Evolutionary conservation across 208 protist genomes (phyloP), one percentile per base, ranked within the genome.

Genomic region (Angomonas deanei): DNA sequence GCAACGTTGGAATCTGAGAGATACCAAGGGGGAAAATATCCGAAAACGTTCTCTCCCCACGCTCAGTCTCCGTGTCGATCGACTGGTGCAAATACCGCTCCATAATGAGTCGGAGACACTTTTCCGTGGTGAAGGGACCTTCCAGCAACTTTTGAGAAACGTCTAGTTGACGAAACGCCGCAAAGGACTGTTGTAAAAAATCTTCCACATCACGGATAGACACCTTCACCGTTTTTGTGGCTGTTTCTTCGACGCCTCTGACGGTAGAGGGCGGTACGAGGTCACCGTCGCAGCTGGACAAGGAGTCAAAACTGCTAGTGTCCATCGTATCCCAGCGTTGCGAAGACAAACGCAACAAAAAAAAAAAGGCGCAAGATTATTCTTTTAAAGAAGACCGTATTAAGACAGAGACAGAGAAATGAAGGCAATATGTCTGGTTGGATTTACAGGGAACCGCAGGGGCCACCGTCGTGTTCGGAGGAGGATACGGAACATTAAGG

Each of bases 11-110:
- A 8, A 94, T 58, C 15, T 82, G 68, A 31, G 67, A 53, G 11
- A 91, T 26, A 3, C 78, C 61, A 46, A 94, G 92, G 0, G 84
- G 88, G 8, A 91, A 48, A 1, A 52, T 21, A 13, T 30, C 46
- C 17, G 46, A 57, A 15, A 28, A 50, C 39, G 39, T n/a, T 4
- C 13, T 5, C 2, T n/a, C n/a, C 11, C 3, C 10, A 27, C 55
- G 17, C 1, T 48, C 11, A 26, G 10, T 24, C 13, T 33, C 36
- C 15, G 36, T 42, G 11, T n/a, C 42, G 3, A 50, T 23, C 8
- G 8, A 3, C 19, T 50, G 42, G 23, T 5, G 42, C 5, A 50
- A 50, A 50, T 26, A 50, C 42, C 15, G 3, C 23, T 50, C 15
- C 42, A 13, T 26, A 50, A 50, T 34, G 3, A 6, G 19, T 6